Evolutionary conservation across 2,329 filamentous ascomycete species (phyloP).

Genomic region (Ophiostoma populinum): DNA sequence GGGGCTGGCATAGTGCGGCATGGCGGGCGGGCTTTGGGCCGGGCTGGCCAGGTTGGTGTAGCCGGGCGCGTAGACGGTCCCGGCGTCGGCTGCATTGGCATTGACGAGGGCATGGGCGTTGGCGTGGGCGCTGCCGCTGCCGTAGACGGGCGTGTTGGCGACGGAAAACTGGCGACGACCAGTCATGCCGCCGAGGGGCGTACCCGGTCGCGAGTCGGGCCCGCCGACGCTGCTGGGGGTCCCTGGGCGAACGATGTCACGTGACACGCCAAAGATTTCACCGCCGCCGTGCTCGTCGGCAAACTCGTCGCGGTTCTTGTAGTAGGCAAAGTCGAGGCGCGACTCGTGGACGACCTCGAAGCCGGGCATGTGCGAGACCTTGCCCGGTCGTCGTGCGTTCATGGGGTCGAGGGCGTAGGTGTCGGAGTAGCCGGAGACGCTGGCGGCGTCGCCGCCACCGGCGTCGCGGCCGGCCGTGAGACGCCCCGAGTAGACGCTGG

Average conservation of each 20-base stretch:
- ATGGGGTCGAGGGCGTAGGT: constrained; percentile 69
- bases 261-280: constrained; percentile 41
- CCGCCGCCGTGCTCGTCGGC: constrained; percentile 72
- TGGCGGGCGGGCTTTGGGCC: constrained; percentile 5
- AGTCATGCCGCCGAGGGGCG: constrained; percentile 25
- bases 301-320: constrained; percentile 80
- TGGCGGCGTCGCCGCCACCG: constrained; percentile 36
- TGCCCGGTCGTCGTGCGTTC: constrained; percentile 41
- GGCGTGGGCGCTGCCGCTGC: not conserved
- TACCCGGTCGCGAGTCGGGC: constrained; percentile 31
- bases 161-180: constrained; percentile 12
- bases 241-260: constrained; percentile 41
- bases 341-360: constrained; percentile 84
- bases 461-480: constrained; percentile 48
- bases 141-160: constrained; percentile 1
- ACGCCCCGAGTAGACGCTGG: constrained; percentile 72
- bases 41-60: constrained; percentile 9
- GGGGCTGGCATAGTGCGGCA: not conserved
- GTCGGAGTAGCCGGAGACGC: constrained; percentile 62
- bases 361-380: constrained; percentile 34
- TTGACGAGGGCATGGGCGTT: not conserved
- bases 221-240: constrained; percentile 36
- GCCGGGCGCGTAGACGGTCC: constrained; percentile 10
- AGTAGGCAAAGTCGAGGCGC: constrained; percentile 79
- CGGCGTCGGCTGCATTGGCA: constrained; percentile 2